phyloP scores from a whole-genome alignment of 192 early-diverging fungal species.

The Backusella luteola region DNA sequence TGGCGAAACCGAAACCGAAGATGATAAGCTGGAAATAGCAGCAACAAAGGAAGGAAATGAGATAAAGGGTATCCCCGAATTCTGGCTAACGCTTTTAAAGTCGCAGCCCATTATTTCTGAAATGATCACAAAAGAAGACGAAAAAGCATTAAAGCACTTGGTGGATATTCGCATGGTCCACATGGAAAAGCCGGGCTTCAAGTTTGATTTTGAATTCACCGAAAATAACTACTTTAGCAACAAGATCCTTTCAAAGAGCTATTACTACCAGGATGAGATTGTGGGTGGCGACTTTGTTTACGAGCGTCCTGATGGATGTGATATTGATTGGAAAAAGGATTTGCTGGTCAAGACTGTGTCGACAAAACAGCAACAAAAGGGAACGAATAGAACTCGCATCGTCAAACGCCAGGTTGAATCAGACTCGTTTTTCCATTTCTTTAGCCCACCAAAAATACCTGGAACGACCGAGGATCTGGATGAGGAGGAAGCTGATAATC shows the following conservation, averaged over 20 bases:
- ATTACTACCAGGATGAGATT: slow-evolving; percentile 83
- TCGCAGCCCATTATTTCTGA: slow-evolving; percentile 78
- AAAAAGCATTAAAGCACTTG: slow-evolving; percentile 84
- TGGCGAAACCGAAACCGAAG: slow-evolving; percentile 44
- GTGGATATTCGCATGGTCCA: slow-evolving; percentile 85
- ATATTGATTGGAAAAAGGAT: slow-evolving; percentile 97
- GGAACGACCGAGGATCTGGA: slow-evolving; percentile 70
- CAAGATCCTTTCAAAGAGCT: slow-evolving; percentile 86
- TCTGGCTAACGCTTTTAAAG: slow-evolving; percentile 95
- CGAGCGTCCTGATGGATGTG: slow-evolving; percentile 86
- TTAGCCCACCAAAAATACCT: slow-evolving; percentile 78
- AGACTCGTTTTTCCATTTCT: slow-evolving; percentile 98
- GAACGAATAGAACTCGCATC: slow-evolving; percentile 95
- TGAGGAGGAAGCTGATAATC: slow-evolving; percentile 70
- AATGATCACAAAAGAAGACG: slow-evolving; percentile 89
- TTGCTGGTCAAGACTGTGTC: slow-evolving; percentile 90
- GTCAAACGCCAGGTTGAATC: slow-evolving; percentile 95
- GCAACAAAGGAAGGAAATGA: slow-evolving; percentile 32
- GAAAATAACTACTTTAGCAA: slow-evolving; percentile 91
- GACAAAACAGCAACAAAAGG: slow-evolving; percentile 98
- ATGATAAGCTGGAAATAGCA: slow-evolving; percentile 40
- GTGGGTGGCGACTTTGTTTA: slow-evolving; percentile 86
- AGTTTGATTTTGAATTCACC: slow-evolving; percentile 89
- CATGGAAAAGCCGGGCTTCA: slow-evolving; percentile 90
- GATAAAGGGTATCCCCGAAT: slow-evolving; percentile 82